These are phyloP conservation scores for Pelagomonas calceolata DNA, from an alignment of 108 stramenopile species.

Conservation along the genomic window DNA sequence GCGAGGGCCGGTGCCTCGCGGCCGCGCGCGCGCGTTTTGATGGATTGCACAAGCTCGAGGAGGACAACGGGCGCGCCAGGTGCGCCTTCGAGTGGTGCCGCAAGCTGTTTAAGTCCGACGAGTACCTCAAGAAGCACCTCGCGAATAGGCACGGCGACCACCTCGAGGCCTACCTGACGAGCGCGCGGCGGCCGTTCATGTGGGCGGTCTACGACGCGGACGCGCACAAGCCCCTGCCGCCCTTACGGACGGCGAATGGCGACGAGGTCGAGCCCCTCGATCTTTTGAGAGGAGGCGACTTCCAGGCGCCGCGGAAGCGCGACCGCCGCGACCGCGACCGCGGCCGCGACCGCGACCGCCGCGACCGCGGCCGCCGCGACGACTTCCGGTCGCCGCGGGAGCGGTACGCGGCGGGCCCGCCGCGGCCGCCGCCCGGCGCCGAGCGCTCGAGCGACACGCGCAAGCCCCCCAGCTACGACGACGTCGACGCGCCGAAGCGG, in stretches of 20 bases:
- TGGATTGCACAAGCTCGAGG: no score
- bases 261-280: not conserved
- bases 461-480: not conserved
- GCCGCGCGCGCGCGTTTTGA: no score
- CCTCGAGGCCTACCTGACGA: not conserved
- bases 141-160: not conserved
- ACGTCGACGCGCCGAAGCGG: not conserved
- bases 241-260: not conserved
- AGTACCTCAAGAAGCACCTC: not conserved
- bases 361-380: not conserved
- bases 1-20: no score
- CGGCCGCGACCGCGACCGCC: not conserved
- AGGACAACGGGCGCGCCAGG: not conserved
- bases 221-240: not conserved
- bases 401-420: not conserved
- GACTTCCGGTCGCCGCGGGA: not conserved
- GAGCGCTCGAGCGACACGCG: not conserved
- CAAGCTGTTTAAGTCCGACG: not conserved
- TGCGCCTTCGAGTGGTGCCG: not conserved
- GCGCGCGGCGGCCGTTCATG: not conserved
- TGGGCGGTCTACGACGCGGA: not conserved
- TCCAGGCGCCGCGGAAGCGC: not conserved
- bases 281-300: not conserved
- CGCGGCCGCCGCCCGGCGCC: not conserved
- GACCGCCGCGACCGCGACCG: not conserved